Evolutionary conservation across 2,329 filamentous ascomycete genomes (phyloP).

Genomic region (Aspergillus jensenii): DNA sequence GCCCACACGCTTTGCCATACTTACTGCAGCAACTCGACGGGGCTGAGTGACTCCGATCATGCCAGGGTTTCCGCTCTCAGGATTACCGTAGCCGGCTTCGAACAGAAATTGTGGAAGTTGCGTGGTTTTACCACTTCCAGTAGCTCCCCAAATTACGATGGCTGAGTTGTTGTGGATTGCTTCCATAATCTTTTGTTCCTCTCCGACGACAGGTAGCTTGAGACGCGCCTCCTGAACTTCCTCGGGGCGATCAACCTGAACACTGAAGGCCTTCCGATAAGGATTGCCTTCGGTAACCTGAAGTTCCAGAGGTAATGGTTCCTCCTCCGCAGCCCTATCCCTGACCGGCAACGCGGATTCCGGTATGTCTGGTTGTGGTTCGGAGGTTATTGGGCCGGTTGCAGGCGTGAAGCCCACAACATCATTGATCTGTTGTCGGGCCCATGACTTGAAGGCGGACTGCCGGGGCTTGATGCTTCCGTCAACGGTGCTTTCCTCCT

Average conservation of each 20-base stretch:
- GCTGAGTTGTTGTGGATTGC: constrained; percentile 88
- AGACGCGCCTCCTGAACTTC: constrained; percentile 77
- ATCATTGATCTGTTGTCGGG: constrained; percentile 79
- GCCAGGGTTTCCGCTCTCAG: constrained; percentile 75
- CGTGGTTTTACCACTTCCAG: constrained; percentile 96
- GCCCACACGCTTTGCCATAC: constrained; percentile 89
- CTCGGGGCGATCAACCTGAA: constrained; percentile 66
- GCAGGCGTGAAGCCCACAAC: constrained; percentile 68
- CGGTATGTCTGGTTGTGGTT: constrained; percentile 33
- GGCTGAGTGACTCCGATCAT: constrained; percentile 96
- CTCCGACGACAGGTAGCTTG: constrained; percentile 83
- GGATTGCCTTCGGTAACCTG: constrained; percentile 41
- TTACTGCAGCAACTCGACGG: constrained; percentile 89
- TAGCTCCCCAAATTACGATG: constrained; percentile 90
- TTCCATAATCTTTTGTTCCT: constrained; percentile 98
- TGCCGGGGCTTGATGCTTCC: constrained; percentile 34
- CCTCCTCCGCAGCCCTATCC: constrained; percentile 34
- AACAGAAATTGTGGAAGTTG: constrained; percentile 96
- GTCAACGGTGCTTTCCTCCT: constrained; percentile 28
- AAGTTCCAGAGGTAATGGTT: constrained; percentile 41
- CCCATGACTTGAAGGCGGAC: constrained; percentile 92
- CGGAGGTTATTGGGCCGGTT: constrained; percentile 29
- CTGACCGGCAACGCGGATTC: constrained; percentile 31
- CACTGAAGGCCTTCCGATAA: constrained; percentile 72
- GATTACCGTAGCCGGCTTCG: constrained; percentile 85